Base-by-base conservation (phyloP, 2,329 filamentous ascomycete species). In the Thielaviopsis ethacetica region DNA sequence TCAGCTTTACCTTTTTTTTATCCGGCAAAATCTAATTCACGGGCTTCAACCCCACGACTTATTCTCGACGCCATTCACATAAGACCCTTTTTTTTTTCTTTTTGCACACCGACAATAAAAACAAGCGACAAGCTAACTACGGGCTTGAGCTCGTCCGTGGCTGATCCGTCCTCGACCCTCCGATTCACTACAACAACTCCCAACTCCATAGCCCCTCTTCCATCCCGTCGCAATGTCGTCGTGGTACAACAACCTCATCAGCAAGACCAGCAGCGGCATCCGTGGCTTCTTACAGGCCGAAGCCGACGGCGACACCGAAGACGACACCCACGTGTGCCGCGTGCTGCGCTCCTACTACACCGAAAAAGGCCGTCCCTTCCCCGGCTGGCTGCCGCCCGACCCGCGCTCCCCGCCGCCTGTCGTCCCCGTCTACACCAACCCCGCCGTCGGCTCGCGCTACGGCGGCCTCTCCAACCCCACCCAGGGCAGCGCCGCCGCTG, bases 241-340 rank as follows among this genome's bases (percentile, higher is more conserved):
- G 65, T 94, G 91, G 78, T 86, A 94, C 73, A 86, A 84, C 67
- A 88, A 84, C 68, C 78, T 84, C 67, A 73, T 84, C 67, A 81
- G 78, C 64, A 82, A 78, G 63, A 83, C 82, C 49, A 80, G 82
- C 59, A 82, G 81, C 53, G 79, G 82, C 66, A 81, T 85, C 68
- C 84, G 84, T 62, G 82, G 88, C 62, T 82, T 91, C 63, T 81
- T 87, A 58, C 73, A 78, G 64, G 75, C 76, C 68, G 83, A 86
- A 64, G 75, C 77, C 65, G 83, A 85, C 70, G 84, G 84, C 71
- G 83, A 86, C 68, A 85, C 82, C 63, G 80, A 94, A 72, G 91
- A 97, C 73, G 89, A 95, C 73, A 94, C 90, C 2, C 90, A 97
- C 74, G 86, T 97, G 67, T 94, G 88, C 72, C 88, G 93, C 66